Base-by-base conservation (phyloP, 2,329 filamentous ascomycete species). In the Pyrenophora graminea region DNA sequence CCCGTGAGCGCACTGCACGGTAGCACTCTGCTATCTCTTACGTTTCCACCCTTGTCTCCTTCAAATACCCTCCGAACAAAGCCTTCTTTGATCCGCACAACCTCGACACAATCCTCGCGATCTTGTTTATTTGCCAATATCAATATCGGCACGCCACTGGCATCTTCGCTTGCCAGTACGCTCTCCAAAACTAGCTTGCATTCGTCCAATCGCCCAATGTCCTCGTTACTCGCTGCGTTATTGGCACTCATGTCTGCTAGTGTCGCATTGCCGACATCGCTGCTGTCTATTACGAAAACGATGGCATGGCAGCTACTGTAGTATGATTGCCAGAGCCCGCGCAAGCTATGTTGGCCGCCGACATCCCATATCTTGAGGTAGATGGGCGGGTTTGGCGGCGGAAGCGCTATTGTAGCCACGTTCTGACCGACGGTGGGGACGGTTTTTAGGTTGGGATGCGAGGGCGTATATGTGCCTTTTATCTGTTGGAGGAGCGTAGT, bases 361-460 rank as follows among this genome's bases (percentile, higher is more conserved):
- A 99, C 91, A 71, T 99, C 94, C 94, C 94, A 97, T 66, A 99
- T 89, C 80, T 97, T 96, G 69, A 99, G 82, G 79, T 97, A 97
- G 85, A 97, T 93, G 74, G 96, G 91, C 13, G 91, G 88, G 40
- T 71, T 66, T 6, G 70, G 70, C 2, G 67, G 66, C 1, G 70
- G 67, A 19, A 97, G 82, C 18, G 89, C 85, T 70, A 99, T 90
- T 39, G 92, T 94, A 56, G 90, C 89, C 59, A 97, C 92, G 76
- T 97, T 97, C 74, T 97, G 94, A 60, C 94, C 94, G 64, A 97
- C 93, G 17, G 94, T 99, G 23, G 94, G 94, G 6, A 97, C 93
- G 38, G 93, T 97, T 72, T 94, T 92, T 62, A 85, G 79, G 56
- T 81, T 79, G 79, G 85, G 76, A 81, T 92, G 68, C 79, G 89